These are phyloP conservation scores for Acanthamoeba quina DNA, from an alignment of 208 protist genomes.

Conservation along the genomic window DNA sequence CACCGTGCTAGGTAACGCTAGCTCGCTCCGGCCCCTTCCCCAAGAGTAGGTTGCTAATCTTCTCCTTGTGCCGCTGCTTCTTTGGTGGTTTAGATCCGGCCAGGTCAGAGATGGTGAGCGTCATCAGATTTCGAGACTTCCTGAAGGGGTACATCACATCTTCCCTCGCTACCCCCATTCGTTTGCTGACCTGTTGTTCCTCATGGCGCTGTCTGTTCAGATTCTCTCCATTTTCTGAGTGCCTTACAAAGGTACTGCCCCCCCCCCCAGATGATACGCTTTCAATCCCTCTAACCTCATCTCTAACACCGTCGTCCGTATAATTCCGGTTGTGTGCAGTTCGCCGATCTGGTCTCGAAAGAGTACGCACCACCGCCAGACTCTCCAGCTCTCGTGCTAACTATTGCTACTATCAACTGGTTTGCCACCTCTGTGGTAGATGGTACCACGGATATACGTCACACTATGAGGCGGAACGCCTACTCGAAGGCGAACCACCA, in stretches of 20 bases:
- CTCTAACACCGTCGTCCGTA: background rate
- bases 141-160: conserved; percentile 52
- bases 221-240: conserved; percentile 55
- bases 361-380: background rate
- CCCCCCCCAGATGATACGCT: background rate
- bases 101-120: conserved; percentile 65
- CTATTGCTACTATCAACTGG: background rate
- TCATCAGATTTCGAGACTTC: conserved; percentile 70
- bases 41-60: background rate
- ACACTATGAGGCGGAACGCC: conserved; percentile 69
- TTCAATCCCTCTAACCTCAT: background rate
- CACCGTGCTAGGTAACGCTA: background rate
- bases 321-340: background rate
- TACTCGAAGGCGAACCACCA: conserved; percentile 21
- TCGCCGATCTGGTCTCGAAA: conserved; percentile 34
- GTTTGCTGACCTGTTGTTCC: too few relatives aligned
- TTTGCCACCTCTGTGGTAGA: background rate
- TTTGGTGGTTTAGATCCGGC: background rate
- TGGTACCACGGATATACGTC: conserved; percentile 70
- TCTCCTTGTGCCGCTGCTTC: background rate
- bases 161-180: background rate
- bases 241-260: conserved; percentile 1
- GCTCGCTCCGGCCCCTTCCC: background rate
- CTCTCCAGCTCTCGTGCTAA: background rate
- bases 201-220: background rate